These are phyloP conservation scores for Luvunga scandens DNA, from an alignment of 345 rosid species.

Conservation along the genomic window DNA sequence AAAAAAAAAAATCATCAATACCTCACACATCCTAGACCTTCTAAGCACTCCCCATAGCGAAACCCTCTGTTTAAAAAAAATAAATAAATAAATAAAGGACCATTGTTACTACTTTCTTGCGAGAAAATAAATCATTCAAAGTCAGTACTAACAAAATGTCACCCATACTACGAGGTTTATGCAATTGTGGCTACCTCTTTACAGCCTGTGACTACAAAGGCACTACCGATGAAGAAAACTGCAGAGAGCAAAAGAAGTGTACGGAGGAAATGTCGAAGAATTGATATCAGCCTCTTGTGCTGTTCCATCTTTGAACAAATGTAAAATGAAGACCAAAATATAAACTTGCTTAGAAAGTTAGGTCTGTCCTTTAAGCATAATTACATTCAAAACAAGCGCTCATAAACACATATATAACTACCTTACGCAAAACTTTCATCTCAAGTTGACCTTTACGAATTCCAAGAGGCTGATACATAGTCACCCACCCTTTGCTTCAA, in stretches of 20 bases:
- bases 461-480: not conserved
- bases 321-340: constrained; percentile 28
- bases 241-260: constrained; percentile 37
- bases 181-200: constrained; percentile 34
- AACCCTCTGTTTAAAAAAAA: constrained; percentile 26
- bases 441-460: not conserved
- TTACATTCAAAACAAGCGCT: not conserved
- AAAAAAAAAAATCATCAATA: constrained; percentile 17
- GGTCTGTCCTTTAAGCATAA: not conserved
- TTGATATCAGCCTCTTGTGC: constrained; percentile 29
- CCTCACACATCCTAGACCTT: constrained; percentile 43
- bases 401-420: not conserved
- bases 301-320: constrained; percentile 28
- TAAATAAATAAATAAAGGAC: not conserved
- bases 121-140: not conserved
- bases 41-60: constrained; percentile 31
- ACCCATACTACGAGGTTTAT: not conserved
- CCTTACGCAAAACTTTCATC: too few species aligned
- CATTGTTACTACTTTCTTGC: not conserved
- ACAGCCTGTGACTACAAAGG: constrained; percentile 36
- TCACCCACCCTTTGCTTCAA: not conserved
- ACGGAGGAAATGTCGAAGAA: constrained; percentile 33
- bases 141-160: not conserved
- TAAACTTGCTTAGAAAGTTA: constrained; percentile 1
- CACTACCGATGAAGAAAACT: constrained; percentile 47